These are phyloP conservation scores for Rhododendron ovatum DNA, from an alignment of 148 eudicot species.

Conservation along the genomic window DNA sequence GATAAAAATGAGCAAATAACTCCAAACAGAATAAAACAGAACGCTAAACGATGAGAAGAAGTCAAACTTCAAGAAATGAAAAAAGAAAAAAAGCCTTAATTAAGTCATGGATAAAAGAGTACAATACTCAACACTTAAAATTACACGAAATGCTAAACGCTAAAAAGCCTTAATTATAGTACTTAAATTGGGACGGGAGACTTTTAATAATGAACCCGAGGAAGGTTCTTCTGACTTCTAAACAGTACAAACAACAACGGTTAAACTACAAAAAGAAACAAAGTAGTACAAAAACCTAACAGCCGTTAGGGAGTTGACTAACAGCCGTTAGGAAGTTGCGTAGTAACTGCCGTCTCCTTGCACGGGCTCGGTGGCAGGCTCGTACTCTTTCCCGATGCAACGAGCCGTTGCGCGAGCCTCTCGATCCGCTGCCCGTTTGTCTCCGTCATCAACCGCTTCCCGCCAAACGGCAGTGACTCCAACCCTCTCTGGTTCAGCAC, in stretches of 20 bases:
- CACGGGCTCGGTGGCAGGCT: slow-evolving; percentile 91
- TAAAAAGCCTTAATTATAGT: no score
- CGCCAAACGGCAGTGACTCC: slow-evolving; percentile 87
- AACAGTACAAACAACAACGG: not conserved
- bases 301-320: slow-evolving; percentile 46
- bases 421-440: slow-evolving; percentile 72
- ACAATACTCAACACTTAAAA: not conserved
- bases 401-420: slow-evolving; percentile 70
- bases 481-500: slow-evolving; percentile 60
- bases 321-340: slow-evolving; percentile 56
- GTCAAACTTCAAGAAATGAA: not conserved
- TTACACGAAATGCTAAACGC: not conserved
- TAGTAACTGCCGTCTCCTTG: slow-evolving; percentile 58
- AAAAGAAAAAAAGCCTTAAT: not conserved
- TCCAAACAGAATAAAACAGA: not conserved
- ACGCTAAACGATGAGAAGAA: not conserved
- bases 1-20: not conserved
- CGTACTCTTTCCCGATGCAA: slow-evolving; percentile 49
- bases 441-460: slow-evolving; percentile 76
- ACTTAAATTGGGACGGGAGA: not conserved
- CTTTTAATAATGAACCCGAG: not conserved
- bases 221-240: not conserved
- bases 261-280: not conserved
- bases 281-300: not conserved
- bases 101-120: not conserved